A percentile compares a stretch with the other conserved stretches of the same genome.
Conservation (phyloP, 2,329 filamentous ascomycete species). For the Juglanconis oblonga region DNA sequence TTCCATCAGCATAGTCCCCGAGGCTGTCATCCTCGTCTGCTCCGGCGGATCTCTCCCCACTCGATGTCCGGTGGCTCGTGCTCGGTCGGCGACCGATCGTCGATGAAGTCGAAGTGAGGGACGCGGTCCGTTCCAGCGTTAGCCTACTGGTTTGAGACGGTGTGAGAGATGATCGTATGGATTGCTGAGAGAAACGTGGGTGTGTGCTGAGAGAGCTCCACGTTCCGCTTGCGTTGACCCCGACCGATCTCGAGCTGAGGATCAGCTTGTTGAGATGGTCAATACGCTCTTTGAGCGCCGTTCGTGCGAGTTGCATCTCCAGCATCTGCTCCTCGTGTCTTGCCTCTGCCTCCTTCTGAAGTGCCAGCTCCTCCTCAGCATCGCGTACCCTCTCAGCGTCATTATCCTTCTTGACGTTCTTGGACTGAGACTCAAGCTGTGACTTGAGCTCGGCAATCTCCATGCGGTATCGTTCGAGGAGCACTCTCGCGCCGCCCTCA, state of each 20-base stretch:
- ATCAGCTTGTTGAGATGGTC: slow-evolving; percentile 95
- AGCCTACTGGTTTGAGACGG: slow-evolving; percentile 54
- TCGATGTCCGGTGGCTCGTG: slow-evolving; percentile 40
- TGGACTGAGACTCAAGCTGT: slow-evolving; percentile 81
- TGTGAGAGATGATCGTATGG: slow-evolving; percentile 60
- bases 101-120: slow-evolving; percentile 62
- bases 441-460: slow-evolving; percentile 81
- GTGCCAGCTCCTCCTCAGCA: slow-evolving; percentile 68
- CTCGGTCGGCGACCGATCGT: slow-evolving; percentile 56
- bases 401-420: slow-evolving; percentile 60
- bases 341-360: slow-evolving; percentile 76
- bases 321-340: slow-evolving; percentile 96
- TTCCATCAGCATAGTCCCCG: slow-evolving; percentile 84
- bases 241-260: slow-evolving; percentile 90
- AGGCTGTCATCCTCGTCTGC: slow-evolving; percentile 65
- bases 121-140: slow-evolving; percentile 61
- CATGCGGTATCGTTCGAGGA: slow-evolving; percentile 89
- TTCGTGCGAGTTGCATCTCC: slow-evolving; percentile 96
- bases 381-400: slow-evolving; percentile 62
- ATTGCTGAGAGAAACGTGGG: slow-evolving; percentile 60
- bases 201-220: slow-evolving; percentile 66
- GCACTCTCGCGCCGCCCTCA: slow-evolving; percentile 82
- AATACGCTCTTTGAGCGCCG: slow-evolving; percentile 93
- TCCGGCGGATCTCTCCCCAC: slow-evolving; percentile 35
- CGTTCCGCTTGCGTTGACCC: slow-evolving; percentile 78